A percentile compares a stretch with the other conserved stretches of the same genome.
These are phyloP conservation scores for Exsudoporus floridanus DNA, from an alignment of 1,284 basidiomycete genomes.

Conservation along the genomic window DNA sequence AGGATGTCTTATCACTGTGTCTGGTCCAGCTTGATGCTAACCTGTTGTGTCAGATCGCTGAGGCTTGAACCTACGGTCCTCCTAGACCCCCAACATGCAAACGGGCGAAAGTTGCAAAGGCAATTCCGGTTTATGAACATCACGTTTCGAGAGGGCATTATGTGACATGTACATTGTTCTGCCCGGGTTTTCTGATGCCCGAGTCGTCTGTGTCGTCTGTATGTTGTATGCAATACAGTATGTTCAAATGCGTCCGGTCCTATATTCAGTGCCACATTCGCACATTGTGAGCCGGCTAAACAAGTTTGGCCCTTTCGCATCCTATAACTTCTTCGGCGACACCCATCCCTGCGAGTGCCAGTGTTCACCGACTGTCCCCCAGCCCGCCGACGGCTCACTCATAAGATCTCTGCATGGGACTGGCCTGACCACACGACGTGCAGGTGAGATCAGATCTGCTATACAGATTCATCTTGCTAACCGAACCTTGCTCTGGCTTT, in stretches of 20 bases:
- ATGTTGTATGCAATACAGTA: slow-evolving; percentile 10
- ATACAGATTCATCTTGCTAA: background rate
- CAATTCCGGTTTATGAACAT: slow-evolving; percentile 12
- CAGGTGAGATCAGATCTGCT: slow-evolving; percentile 24
- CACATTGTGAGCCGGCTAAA: slow-evolving; percentile 31
- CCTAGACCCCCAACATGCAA: slow-evolving; percentile 20
- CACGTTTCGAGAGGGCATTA: slow-evolving; percentile 21
- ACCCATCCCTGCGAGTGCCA: slow-evolving; percentile 9
- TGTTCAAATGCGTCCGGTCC: slow-evolving; percentile 3
- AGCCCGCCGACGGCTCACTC: background rate
- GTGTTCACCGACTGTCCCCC: slow-evolving; percentile 5
- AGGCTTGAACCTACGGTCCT: slow-evolving; percentile 29
- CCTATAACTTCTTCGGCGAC: slow-evolving; percentile 21
- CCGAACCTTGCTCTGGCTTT: slow-evolving; percentile 5
- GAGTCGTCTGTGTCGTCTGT: background rate
- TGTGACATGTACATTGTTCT: slow-evolving; percentile 18
- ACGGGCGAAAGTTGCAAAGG: background rate
- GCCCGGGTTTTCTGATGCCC: background rate
- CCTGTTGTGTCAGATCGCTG: slow-evolving; percentile 20
- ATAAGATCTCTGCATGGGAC: slow-evolving; percentile 29
- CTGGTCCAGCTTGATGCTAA: slow-evolving; percentile 13
- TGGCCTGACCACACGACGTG: slow-evolving; percentile 19
- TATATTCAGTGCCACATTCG: slow-evolving; percentile 28
- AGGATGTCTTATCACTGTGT: background rate
- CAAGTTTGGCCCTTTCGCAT: slow-evolving; percentile 17